Percentiles rank a stretch among this genome's conserved stretches.
These are phyloP conservation scores for Boletus fagicola DNA, from an alignment of 768 basidiomycete species.

Conservation along the genomic window DNA sequence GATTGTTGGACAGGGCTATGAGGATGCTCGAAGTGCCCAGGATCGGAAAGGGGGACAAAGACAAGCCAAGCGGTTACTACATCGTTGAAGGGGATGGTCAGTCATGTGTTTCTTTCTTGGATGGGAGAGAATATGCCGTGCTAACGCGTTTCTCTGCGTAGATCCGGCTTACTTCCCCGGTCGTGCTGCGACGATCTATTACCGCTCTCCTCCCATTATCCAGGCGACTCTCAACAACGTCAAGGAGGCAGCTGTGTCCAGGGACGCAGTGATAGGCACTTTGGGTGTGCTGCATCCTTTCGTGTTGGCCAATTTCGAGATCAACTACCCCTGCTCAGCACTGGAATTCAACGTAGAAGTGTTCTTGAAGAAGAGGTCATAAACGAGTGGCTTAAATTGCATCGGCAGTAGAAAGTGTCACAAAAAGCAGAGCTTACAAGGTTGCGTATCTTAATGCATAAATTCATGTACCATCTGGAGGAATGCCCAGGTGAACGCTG, in stretches of 20 bases:
- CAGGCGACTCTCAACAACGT: conserved; percentile 40
- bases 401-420: conserved; percentile 1
- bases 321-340: conserved; percentile 90
- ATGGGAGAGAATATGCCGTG: neutral
- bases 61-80: conserved; percentile 80
- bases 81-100: conserved; percentile 81
- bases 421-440: neutral
- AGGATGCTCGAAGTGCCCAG: conserved; percentile 90
- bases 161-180: conserved; percentile 96
- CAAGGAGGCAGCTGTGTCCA: conserved; percentile 41
- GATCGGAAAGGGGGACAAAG: conserved; percentile 55
- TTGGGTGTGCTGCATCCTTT: conserved; percentile 92
- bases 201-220: conserved; percentile 52
- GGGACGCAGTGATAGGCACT: conserved; percentile 79
- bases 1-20: conserved; percentile 92
- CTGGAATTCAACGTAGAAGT: conserved; percentile 94
- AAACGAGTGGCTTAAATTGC: neutral
- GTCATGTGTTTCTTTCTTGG: conserved; percentile 26
- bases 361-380: conserved; percentile 66
- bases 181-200: conserved; percentile 88
- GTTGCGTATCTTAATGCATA: conserved; percentile 4
- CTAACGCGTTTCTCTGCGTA: conserved; percentile 33
- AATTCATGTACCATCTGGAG: neutral
- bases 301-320: conserved; percentile 91
- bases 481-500: neutral